Base-by-base conservation (phyloP, 2,329 filamentous ascomycete genomes). In the Coniochaeta sp. region DNA sequence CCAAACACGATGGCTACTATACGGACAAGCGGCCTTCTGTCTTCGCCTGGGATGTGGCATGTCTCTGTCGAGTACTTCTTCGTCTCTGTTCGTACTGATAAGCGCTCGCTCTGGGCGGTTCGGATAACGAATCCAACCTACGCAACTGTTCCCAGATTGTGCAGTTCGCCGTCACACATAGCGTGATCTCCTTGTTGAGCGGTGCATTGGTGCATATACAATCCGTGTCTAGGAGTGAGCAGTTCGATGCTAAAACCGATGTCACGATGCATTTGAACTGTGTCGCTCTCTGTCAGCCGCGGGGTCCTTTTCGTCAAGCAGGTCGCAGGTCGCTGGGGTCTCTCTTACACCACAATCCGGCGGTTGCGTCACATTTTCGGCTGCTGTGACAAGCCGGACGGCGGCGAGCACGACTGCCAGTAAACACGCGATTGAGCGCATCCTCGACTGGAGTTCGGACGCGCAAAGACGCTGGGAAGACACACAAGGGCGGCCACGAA, bases 1-100 rank as follows among this genome's bases (percentile, higher is more conserved):
- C 68, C 67, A 36, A 72, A 72, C 1, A 66, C 62, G 17, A 70
- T 56, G 8, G 66, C 66, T 22, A 69, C 38, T 36, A 70, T 61
- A 62, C 66, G 63, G 22, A 72, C 60, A 17, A 72, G 58, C 1
- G 38, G 52, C 4, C 64, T 66, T 40, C 71, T 60, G 40, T 73
- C 71, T 36, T 69, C 59, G 32, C 65, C 62, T 55, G 61, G 58
- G 26, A 64, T 59, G 16, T 67, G 68, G 58, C 71, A 73, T 6
- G 60, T 65, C 40, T 64, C 61, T 30, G 64, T 62, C 2, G 68
- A 67, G 58, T 68, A 72, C 58, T 67, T 71, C 60, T 71, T 65
- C 16, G 67, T 70, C 40, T 62, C 69, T 72, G 57, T 34, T 56
- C 16, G 6, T n/a, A 10, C 22, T 17, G 34, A 32, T 56, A 36